phyloP scores from a whole-genome alignment of 805 yeast genomes.

The Starmerella riodocensis region DNA sequence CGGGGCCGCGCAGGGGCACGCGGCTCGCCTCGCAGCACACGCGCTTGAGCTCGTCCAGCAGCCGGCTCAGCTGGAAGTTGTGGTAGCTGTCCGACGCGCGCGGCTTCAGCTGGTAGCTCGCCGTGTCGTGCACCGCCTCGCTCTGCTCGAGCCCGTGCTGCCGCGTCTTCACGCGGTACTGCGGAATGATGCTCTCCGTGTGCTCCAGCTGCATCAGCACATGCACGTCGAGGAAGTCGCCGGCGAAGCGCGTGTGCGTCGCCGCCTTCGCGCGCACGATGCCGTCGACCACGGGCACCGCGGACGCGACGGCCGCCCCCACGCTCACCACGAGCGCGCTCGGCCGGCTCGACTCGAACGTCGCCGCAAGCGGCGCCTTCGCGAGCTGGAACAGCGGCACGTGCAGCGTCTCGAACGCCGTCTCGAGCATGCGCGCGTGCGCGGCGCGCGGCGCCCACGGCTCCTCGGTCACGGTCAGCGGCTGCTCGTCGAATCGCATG shows the following conservation, averaged over 20 bases:
- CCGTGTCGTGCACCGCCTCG: slow-evolving; percentile 4
- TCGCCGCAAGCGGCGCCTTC: slow-evolving; percentile 69
- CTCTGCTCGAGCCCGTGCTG: slow-evolving; percentile 13
- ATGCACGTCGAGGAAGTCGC: slow-evolving; percentile 67
- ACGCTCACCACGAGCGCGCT: slow-evolving; percentile 75
- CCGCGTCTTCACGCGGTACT: slow-evolving; percentile 29
- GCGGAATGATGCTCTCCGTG: slow-evolving; percentile 27
- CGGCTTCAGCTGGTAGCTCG: slow-evolving; percentile 6
- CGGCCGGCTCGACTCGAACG: slow-evolving; percentile 79
- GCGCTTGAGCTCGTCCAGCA: slow-evolving; percentile 65
- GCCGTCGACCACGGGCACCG: slow-evolving; percentile 34
- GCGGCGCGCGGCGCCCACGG: slow-evolving; percentile 64
- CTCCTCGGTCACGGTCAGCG: slow-evolving; percentile 73
- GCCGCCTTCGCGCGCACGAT: slow-evolving; percentile 32
- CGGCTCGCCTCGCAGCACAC: slow-evolving; percentile 22
- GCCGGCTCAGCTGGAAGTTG: slow-evolving; percentile 43
- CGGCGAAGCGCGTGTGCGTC: slow-evolving; percentile 61
- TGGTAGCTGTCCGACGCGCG: slow-evolving; percentile 32
- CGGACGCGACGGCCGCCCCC: slow-evolving; percentile 66
- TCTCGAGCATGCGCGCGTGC: slow-evolving; percentile 57
- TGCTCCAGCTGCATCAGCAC: slow-evolving; percentile 37
- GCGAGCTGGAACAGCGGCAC: slow-evolving; percentile 75
- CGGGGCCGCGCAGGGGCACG: slow-evolving; percentile 17
- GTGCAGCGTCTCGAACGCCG: slow-evolving; percentile 51
- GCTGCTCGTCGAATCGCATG: slow-evolving; percentile 53